phyloP scores from a whole-genome alignment of 352 stramenopile species.

The Thraustochytrium sp. region DNA sequence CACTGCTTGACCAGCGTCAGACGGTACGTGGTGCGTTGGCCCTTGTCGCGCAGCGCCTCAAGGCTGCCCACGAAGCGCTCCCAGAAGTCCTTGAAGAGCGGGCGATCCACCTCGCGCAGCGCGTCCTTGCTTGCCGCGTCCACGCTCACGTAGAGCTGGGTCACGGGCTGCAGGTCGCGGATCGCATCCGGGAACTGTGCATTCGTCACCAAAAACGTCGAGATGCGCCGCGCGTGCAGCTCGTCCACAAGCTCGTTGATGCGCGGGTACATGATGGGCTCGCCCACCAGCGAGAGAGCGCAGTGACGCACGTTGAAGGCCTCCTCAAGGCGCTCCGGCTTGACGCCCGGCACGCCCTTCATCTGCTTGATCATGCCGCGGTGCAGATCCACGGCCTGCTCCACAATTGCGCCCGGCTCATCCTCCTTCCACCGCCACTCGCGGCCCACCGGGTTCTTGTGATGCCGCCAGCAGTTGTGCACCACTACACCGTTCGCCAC shows the following conservation, averaged over 20 bases:
- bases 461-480: constrained; percentile 97
- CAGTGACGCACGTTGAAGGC: constrained; percentile 92
- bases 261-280: constrained; percentile 97
- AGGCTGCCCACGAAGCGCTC: constrained; percentile 87
- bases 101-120: constrained; percentile 88
- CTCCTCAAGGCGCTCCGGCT: constrained; percentile 85
- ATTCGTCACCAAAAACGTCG: constrained; percentile 97
- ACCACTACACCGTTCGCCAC: no score
- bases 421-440: constrained; percentile 98
- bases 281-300: constrained; percentile 91
- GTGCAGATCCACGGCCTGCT: constrained; percentile 81
- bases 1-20: constrained; percentile 96
- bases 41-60: constrained; percentile 81
- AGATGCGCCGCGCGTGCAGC: constrained; percentile 88
- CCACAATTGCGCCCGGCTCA: constrained; percentile 86
- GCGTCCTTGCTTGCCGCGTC: constrained; percentile 92
- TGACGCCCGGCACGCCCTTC: constrained; percentile 66
- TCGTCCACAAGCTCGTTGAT: constrained; percentile 94
- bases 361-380: constrained; percentile 59
- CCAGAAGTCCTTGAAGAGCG: constrained; percentile 95
- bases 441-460: constrained; percentile 96
- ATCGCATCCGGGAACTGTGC: constrained; percentile 96
- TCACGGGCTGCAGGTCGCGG: constrained; percentile 85
- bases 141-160: constrained; percentile 97
- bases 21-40: constrained; percentile 90